Conservation (phyloP, 2,329 filamentous ascomycete genomes). For the Aspergillus tamarii region DNA sequence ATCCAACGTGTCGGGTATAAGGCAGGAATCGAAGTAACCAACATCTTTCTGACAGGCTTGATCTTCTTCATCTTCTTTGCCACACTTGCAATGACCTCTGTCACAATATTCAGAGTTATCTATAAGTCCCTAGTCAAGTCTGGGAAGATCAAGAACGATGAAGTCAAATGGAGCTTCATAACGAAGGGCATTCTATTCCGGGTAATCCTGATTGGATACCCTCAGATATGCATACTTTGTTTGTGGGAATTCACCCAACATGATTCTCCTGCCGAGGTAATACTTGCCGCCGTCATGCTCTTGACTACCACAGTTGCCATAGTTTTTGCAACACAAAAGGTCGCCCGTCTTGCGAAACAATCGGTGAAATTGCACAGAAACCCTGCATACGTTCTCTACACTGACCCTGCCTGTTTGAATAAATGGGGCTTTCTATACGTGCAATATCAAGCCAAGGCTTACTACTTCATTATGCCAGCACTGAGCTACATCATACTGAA, state of each 20-base stretch:
- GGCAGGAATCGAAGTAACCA: constrained; percentile 81
- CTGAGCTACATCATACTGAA: constrained; percentile 80
- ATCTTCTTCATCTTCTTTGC: constrained; percentile 87
- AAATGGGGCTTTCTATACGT: constrained; percentile 98
- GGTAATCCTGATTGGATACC: constrained; percentile 84
- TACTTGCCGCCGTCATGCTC: constrained; percentile 86
- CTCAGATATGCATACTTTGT: constrained; percentile 85
- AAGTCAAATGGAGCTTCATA: constrained; percentile 92
- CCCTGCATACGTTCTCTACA: constrained; percentile 93
- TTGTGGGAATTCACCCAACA: constrained; percentile 88
- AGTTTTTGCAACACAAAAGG: constrained; percentile 82
- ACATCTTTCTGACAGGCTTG: constrained; percentile 89
- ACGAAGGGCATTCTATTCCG: constrained; percentile 93
- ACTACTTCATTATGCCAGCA: constrained; percentile 86
- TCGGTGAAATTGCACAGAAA: constrained; percentile 91
- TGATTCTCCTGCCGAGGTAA: constrained; percentile 82
- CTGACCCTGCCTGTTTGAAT: constrained; percentile 85
- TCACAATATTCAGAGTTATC: constrained; percentile 77
- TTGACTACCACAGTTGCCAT: constrained; percentile 76
- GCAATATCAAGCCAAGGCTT: constrained; percentile 90
- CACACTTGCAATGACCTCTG: constrained; percentile 69
- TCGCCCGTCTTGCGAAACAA: constrained; percentile 82
- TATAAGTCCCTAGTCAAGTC: constrained; percentile 74
- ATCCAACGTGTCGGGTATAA: constrained; percentile 88
- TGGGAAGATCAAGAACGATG: constrained; percentile 79